phyloP scores from a whole-genome alignment of 805 yeast genomes.

The Cyberlindnera americana region DNA sequence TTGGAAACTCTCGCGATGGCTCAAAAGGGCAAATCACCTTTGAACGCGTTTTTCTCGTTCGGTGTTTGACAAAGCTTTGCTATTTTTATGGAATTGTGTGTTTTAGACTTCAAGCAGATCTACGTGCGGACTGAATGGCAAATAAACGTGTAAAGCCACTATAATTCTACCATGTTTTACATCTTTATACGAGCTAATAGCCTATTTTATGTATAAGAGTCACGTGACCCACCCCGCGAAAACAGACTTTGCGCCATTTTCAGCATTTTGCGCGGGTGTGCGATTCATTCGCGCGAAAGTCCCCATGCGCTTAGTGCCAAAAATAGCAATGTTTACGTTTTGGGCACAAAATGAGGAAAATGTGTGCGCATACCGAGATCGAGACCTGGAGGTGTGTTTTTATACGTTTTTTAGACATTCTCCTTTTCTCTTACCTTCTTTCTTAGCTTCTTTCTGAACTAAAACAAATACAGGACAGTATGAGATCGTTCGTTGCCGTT shows the following conservation, averaged over 20 bases:
- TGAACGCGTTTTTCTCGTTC: neutral
- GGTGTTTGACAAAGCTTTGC: neutral
- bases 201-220: no score
- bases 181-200: no score
- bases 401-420: neutral
- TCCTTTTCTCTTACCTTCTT: neutral
- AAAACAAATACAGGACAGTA: neutral
- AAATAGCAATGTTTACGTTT: constrained; percentile 14
- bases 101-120: no score
- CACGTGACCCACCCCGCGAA: no score
- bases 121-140: no score
- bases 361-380: constrained; percentile 10
- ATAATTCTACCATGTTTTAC: no score
- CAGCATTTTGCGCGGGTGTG: no score
- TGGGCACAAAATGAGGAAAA: constrained; percentile 2
- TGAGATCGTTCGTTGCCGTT: constrained; percentile 10
- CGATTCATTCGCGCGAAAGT: no score
- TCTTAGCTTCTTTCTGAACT: no score
- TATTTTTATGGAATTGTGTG: no score
- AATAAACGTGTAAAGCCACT: no score
- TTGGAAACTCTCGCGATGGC: constrained; percentile 3
- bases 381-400: neutral
- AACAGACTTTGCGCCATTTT: no score
- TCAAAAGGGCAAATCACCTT: constrained; percentile 6
- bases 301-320: constrained; percentile 5